Evolutionary conservation across 1,284 basidiomycete species (phyloP).

Genomic region (Malassezia cuniculi): DNA sequence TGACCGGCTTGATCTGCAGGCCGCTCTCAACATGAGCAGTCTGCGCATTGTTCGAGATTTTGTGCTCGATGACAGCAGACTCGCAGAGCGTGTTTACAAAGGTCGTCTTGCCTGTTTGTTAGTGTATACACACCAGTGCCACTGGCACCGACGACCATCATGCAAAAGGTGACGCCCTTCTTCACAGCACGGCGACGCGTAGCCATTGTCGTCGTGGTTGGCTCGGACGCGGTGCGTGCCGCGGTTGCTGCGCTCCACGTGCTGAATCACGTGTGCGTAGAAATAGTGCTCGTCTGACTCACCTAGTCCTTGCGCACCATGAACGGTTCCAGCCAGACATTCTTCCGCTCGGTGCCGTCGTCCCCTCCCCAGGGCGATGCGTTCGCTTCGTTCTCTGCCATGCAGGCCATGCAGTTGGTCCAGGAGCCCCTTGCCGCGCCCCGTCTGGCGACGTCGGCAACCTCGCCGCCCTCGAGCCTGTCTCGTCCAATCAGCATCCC

Average conservation of each 20-base stretch:
- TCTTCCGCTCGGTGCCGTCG: conserved; percentile 4
- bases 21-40: conserved; percentile 87
- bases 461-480: not conserved
- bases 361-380: not conserved
- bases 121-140: conserved; percentile 25
- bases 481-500: conserved; percentile 4
- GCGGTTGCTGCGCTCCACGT: too few relatives aligned
- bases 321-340: conserved; percentile 7
- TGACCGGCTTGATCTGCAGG: conserved; percentile 87
- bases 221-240: too few relatives aligned
- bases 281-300: too few relatives aligned
- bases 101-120: conserved; percentile 33
- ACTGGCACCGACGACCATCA: conserved; percentile 45
- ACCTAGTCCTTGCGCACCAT: not conserved
- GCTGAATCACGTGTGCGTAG: too few relatives aligned
- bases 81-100: conserved; percentile 46
- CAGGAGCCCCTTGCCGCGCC: conserved; percentile 3
- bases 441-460: not conserved
- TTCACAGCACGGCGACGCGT: conserved; percentile 39
- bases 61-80: conserved; percentile 52
- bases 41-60: conserved; percentile 70
- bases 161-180: conserved; percentile 45
- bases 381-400: not conserved
- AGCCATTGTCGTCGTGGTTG: conserved; percentile 29
- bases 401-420: conserved; percentile 9